Evolutionary conservation across 495 filamentous ascomycete species (phyloP).

Genomic region (Penicillium pancosmium): DNA sequence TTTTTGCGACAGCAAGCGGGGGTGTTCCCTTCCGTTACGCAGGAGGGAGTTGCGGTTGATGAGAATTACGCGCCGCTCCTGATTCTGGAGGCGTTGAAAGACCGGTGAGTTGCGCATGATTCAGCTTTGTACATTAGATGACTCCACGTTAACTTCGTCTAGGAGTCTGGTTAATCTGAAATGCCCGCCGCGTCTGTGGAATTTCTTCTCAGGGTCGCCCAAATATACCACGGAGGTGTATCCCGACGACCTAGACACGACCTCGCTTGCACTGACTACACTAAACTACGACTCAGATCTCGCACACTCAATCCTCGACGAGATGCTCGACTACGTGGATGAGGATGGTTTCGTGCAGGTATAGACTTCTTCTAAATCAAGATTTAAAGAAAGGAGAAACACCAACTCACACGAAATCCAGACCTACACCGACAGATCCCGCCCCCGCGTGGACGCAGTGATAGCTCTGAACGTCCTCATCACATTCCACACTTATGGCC

Average conservation of each 20-base stretch:
- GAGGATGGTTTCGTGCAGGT: constrained; percentile 17
- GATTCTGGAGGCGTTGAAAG: constrained; percentile 18
- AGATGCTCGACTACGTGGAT: constrained; percentile 20
- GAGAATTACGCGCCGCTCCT: constrained; percentile 28
- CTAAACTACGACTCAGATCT: background rate
- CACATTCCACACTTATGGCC: constrained; percentile 19
- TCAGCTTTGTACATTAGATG: too few species aligned
- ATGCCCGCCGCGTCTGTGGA: constrained; percentile 9
- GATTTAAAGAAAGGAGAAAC: too few species aligned
- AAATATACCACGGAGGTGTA: constrained; percentile 8
- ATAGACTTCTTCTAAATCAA: background rate
- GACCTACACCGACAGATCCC: constrained; percentile 20
- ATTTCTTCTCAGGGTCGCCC: constrained; percentile 15
- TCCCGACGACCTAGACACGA: constrained; percentile 33
- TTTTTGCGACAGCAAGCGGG: constrained; percentile 10
- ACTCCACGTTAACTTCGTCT: too few species aligned
- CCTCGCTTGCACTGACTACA: constrained; percentile 16
- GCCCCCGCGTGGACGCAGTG: constrained; percentile 24
- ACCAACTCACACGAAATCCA: too few species aligned
- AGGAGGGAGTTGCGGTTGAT: background rate
- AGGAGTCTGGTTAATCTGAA: constrained; percentile 21
- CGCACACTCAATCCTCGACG: constrained; percentile 20
- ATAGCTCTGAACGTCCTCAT: constrained; percentile 24
- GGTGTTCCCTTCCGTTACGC: background rate
- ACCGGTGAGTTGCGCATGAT: too few species aligned